Evolutionary conservation across 495 filamentous ascomycete genomes (phyloP).

Genomic region (Lineolata rhizophorae): DNA sequence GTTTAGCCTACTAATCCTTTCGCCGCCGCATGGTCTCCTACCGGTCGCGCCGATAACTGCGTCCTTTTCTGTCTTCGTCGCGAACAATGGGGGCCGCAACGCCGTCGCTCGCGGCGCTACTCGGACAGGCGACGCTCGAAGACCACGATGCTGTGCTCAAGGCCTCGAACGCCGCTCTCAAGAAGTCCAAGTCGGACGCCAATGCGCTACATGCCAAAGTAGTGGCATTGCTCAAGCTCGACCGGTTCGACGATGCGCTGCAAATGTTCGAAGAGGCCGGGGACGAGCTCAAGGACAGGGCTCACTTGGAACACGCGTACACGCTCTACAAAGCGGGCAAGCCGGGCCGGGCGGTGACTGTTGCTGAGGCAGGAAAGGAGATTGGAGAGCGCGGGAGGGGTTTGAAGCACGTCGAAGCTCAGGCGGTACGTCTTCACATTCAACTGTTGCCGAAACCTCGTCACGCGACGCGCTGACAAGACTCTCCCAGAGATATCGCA

Average conservation of each 20-base stretch:
- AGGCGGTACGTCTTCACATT: slow-evolving; percentile 35
- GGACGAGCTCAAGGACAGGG: slow-evolving; percentile 39
- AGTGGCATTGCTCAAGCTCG: slow-evolving; percentile 77
- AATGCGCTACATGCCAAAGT: slow-evolving; percentile 56
- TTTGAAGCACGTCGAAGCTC: slow-evolving; percentile 65
- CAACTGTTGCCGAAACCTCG: neutral
- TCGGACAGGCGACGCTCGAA: slow-evolving; percentile 38
- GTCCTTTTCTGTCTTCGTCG: no score
- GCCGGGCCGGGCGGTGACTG: slow-evolving; percentile 42
- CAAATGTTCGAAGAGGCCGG: slow-evolving; percentile 52
- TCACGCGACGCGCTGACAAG: no score
- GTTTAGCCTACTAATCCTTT: no score
- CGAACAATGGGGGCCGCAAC: no score
- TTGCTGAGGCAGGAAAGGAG: slow-evolving; percentile 25
- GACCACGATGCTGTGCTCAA: slow-evolving; percentile 54
- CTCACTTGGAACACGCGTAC: slow-evolving; percentile 68
- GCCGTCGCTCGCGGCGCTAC: slow-evolving; percentile 33
- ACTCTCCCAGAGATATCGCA: slow-evolving; percentile 65
- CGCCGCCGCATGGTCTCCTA: no score
- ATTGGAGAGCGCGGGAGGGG: slow-evolving; percentile 23
- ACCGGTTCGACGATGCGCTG: slow-evolving; percentile 79
- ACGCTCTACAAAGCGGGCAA: slow-evolving; percentile 71
- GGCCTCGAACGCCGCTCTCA: slow-evolving; percentile 46
- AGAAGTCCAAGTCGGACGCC: slow-evolving; percentile 35
- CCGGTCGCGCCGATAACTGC: no score